Evolutionary conservation across 2,329 filamentous ascomycete species (phyloP), one percentile per base, ranked within the genome.

Genomic region (Chrysoporthe austroafricana): DNA sequence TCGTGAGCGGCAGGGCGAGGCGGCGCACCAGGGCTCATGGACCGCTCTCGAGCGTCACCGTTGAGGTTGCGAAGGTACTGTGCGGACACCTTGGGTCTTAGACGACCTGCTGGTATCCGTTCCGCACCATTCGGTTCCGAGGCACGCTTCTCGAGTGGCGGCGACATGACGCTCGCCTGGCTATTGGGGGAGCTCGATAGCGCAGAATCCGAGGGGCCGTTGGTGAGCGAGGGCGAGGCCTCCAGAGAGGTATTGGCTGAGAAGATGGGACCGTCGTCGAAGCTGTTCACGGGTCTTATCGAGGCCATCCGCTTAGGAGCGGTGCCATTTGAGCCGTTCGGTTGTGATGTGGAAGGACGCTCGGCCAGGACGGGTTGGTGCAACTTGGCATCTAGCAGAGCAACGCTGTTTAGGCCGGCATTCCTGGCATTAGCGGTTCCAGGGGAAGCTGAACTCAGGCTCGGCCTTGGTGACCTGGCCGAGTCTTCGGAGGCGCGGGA

Each of bases 141-240:
- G 68, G 75, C 66, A 71, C 76, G 69, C 72, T 78, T 74, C 70
- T 79, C 73, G 4, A 74, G 74, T 65, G 75, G 77, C 68, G 77
- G 80, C 71, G 85, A 86, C 54, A 78, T 76, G 64, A 77, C 80
- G 76, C 85, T 87, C 63, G 78, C 75, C 73, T 82, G 85, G 76
- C 86, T 88, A 73, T 85, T 84, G 52, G 84, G 77, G 57, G 85
- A 87, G 78, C 85, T 86, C 52, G 85, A 86, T 71, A 88, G 84
- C 69, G 78, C 80, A 67, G 85, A 87, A 72, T 65, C 63, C 32
- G 75, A 74, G 62, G 74, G 73, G 32, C 72, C 73, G 3, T 72
- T 70, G 50, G 66, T 64, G 34, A 71, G 72, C 42, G 79, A 80
- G 6, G 76, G 76, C 18, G 78, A 77, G 52, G 78, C 77, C 62